Conservation (phyloP, 768 basidiomycete genomes). For the Tricholoma terreum region DNA sequence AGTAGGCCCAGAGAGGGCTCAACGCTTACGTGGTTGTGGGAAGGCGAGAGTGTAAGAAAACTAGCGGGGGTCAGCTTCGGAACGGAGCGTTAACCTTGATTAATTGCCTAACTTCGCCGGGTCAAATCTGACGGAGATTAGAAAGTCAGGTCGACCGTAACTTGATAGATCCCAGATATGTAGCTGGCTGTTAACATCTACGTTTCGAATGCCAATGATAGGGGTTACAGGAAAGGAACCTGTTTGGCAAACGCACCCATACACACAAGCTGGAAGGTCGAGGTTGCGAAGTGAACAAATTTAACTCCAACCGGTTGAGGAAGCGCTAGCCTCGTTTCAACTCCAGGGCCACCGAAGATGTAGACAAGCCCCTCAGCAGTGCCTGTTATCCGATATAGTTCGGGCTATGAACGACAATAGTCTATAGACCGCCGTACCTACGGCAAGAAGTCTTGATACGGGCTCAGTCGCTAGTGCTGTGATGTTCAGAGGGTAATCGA, state of each 20-base stretch:
- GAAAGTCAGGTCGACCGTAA: slow-evolving; percentile 50
- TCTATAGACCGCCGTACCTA: slow-evolving; percentile 37
- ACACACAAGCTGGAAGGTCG: slow-evolving; percentile 53
- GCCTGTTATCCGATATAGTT: slow-evolving; percentile 36
- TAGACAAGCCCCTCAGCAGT: slow-evolving; percentile 62
- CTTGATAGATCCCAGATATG: slow-evolving; percentile 60
- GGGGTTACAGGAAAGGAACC: no score
- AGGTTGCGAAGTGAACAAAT: slow-evolving; percentile 59
- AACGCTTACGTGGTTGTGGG: slow-evolving; percentile 64
- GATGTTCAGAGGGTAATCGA: slow-evolving; percentile 51
- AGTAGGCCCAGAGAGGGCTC: not conserved
- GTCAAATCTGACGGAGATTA: slow-evolving; percentile 48
- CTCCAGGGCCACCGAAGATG: slow-evolving; percentile 66
- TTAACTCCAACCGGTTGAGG: slow-evolving; percentile 48
- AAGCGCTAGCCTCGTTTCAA: slow-evolving; percentile 47
- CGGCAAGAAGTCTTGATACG: slow-evolving; percentile 55
- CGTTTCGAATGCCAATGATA: not conserved
- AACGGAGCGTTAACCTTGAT: not conserved
- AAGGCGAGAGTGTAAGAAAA: slow-evolving; percentile 60
- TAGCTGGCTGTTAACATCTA: slow-evolving; percentile 53
- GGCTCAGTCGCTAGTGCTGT: slow-evolving; percentile 58
- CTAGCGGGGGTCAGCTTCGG: slow-evolving; percentile 29
- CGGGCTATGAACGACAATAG: slow-evolving; percentile 4
- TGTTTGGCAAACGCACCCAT: slow-evolving; percentile 47
- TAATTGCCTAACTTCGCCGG: slow-evolving; percentile 39